A percentile compares a stretch with the other conserved stretches of the same genome.
Conservation (phyloP, 805 yeast species). For the Hanseniaspora jakobsenii region DNA sequence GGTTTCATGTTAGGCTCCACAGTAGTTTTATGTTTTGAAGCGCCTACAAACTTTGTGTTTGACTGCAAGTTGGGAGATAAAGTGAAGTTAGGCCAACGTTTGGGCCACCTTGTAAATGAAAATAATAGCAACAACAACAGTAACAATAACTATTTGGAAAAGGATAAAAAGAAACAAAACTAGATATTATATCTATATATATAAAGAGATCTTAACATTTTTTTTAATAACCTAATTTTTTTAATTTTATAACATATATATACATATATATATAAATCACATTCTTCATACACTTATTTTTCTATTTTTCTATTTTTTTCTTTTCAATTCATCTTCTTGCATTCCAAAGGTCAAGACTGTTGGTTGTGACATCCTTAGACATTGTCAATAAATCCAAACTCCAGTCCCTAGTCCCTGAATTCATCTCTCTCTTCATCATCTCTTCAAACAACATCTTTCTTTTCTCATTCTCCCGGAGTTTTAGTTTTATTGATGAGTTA, state of each 20-base stretch:
- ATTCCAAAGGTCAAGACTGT: background rate
- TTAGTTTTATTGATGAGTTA: too few relatives aligned
- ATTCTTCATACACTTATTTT: too few relatives aligned
- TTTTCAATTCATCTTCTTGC: constrained; percentile 1
- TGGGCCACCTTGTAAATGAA: constrained; percentile 38
- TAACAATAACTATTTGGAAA: background rate
- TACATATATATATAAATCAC: too few relatives aligned
- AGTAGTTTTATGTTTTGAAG: constrained; percentile 93
- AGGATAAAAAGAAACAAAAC: constrained; percentile 3
- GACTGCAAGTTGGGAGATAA: constrained; percentile 56
- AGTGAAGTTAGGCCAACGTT: constrained; percentile 72
- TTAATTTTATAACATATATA: too few relatives aligned
- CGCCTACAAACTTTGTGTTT: constrained; percentile 71
- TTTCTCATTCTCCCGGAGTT: too few relatives aligned
- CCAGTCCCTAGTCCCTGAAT: background rate
- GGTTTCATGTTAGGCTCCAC: constrained; percentile 95
- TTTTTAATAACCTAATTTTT: too few relatives aligned
- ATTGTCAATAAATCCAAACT: constrained; percentile 1
- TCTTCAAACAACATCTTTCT: too few relatives aligned
- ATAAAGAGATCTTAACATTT: too few relatives aligned
- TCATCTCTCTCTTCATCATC: background rate
- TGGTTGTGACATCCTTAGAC: background rate
- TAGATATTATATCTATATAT: too few relatives aligned
- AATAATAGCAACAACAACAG: background rate
- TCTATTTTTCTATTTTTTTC: too few relatives aligned